These are phyloP conservation scores for Cryphonectria naterciae DNA, from an alignment of 2,329 filamentous ascomycete species.

Conservation along the genomic window DNA sequence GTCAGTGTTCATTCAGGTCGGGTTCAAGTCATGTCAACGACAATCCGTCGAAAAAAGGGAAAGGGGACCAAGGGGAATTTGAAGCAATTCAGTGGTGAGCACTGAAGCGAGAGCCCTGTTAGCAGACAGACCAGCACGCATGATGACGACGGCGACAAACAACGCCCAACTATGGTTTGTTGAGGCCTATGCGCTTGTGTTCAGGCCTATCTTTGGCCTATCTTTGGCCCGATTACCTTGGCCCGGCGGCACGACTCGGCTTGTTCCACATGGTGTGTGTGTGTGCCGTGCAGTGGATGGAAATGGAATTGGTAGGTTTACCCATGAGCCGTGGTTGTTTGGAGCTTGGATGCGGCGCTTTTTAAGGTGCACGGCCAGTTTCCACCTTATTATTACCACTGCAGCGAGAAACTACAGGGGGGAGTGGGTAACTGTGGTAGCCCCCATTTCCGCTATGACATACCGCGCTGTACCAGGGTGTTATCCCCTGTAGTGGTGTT, in stretches of 20 bases:
- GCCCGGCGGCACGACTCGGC: constrained; percentile 23
- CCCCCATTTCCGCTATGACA: not conserved
- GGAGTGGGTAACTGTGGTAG: not conserved
- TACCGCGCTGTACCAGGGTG: not conserved
- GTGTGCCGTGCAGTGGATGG: not conserved
- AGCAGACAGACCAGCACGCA: not conserved
- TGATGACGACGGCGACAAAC: not conserved
- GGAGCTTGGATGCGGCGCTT: not conserved
- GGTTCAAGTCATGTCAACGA: not conserved
- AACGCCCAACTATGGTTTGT: not conserved
- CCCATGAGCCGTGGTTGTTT: not conserved
- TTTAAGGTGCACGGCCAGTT: not conserved
- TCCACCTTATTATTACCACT: not conserved
- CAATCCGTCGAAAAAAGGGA: not conserved
- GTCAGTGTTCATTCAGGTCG: no score
- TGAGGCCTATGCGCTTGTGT: not conserved
- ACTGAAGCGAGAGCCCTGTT: not conserved
- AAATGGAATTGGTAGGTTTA: not conserved
- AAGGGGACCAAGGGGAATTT: not conserved
- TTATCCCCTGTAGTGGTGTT: not conserved
- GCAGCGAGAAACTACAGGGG: not conserved
- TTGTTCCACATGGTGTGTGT: not conserved
- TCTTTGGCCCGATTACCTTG: constrained; percentile 16
- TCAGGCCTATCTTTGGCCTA: not conserved
- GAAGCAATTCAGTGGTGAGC: not conserved